Conservation (phyloP, 2,329 filamentous ascomycete species). For the Trichoderma hamatum region DNA sequence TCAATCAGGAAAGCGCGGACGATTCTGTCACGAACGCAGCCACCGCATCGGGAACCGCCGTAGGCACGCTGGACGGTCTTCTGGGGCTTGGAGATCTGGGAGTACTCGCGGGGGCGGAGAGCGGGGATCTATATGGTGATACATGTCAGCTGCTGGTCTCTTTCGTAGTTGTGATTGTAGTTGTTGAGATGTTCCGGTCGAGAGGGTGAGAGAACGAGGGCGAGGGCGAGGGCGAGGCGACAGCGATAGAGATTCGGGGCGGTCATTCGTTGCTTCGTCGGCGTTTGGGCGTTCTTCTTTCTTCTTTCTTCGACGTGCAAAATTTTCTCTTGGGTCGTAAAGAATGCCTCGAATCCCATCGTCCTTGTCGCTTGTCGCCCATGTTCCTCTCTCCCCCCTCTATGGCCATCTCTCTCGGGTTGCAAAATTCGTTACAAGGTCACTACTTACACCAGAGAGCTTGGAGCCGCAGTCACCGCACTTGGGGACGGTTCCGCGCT, state of each 20-base stretch:
- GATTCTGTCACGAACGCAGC: constrained; percentile 97
- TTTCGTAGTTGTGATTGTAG: neutral
- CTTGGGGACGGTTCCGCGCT: constrained; percentile 97
- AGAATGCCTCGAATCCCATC: neutral
- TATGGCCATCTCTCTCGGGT: neutral
- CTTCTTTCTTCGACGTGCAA: neutral
- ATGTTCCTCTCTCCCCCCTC: neutral
- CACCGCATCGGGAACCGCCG: constrained; percentile 96
- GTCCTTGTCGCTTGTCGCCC: neutral
- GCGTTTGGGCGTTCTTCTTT: neutral
- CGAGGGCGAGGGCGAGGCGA: neutral
- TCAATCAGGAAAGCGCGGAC: constrained; percentile 99
- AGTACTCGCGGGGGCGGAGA: constrained; percentile 97
- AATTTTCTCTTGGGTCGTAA: neutral
- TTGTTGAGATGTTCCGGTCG: neutral
- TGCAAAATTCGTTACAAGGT: constrained; percentile 30
- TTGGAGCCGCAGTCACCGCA: constrained; percentile 99
- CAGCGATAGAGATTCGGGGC: neutral
- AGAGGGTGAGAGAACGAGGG: neutral
- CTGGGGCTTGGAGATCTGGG: constrained; percentile 95
- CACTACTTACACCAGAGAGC: constrained; percentile 88
- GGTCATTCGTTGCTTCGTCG: neutral
- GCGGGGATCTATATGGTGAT: constrained; percentile 71
- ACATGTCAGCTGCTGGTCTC: constrained; percentile 28
- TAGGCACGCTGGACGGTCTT: constrained; percentile 99